These are phyloP conservation scores for Porodaedalea pini DNA, from an alignment of 1,284 basidiomycete genomes.

Conservation along the genomic window DNA sequence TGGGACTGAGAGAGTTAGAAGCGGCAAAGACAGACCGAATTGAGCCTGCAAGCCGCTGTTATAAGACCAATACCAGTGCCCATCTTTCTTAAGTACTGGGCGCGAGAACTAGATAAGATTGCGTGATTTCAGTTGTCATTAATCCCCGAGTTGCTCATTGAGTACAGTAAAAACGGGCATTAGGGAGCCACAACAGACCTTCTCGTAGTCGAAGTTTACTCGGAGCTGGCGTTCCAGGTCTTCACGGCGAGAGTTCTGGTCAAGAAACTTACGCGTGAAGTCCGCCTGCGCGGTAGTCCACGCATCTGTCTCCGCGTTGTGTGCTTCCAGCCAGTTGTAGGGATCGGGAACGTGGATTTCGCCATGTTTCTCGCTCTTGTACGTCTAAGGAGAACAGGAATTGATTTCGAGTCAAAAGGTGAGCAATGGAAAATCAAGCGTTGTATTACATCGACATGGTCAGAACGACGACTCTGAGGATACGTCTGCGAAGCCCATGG, in stretches of 20 bases:
- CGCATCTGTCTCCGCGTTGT: conserved; percentile 56
- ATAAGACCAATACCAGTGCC: conserved; percentile 74
- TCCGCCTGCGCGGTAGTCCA: conserved; percentile 64
- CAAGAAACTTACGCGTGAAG: conserved; percentile 58
- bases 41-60: conserved; percentile 71
- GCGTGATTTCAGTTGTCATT: neutral
- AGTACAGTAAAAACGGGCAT: neutral
- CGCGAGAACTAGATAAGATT: conserved; percentile 47
- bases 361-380: conserved; percentile 59
- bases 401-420: neutral
- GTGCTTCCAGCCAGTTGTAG: conserved; percentile 69
- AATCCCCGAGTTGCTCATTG: neutral
- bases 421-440: neutral
- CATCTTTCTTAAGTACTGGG: conserved; percentile 59
- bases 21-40: conserved; percentile 38
- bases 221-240: conserved; percentile 59
- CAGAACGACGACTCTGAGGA: conserved; percentile 58
- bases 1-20: neutral
- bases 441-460: conserved; percentile 49
- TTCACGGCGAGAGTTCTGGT: conserved; percentile 54
- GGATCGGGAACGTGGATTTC: conserved; percentile 65
- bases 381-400: conserved; percentile 31
- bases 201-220: conserved; percentile 65
- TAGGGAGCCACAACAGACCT: conserved; percentile 39
- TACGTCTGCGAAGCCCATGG: conserved; percentile 49